Percentiles rank a stretch among this genome's conserved stretches.
phyloP scores from a whole-genome alignment of 2,329 filamentous ascomycete genomes.

The Niveomyces coronatus region DNA sequence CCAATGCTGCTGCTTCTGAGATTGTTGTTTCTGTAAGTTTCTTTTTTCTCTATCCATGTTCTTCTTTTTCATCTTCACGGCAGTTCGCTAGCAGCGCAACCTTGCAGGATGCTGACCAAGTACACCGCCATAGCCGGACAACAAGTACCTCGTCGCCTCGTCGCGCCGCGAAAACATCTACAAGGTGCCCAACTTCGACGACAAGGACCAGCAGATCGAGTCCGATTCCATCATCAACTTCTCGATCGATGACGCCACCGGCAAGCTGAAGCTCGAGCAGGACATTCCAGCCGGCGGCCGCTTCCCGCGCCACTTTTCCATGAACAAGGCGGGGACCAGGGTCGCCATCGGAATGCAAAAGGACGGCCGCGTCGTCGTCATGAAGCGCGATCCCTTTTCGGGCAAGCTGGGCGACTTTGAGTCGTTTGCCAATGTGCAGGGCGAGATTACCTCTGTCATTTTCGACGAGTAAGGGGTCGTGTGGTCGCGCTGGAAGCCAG shows the following conservation, averaged over 20 bases:
- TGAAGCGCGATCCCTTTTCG: constrained; percentile 46
- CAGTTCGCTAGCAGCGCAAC: too few relatives aligned
- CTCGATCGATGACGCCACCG: constrained; percentile 41
- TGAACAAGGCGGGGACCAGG: constrained; percentile 53
- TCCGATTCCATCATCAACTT: constrained; percentile 59
- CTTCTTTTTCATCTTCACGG: too few relatives aligned
- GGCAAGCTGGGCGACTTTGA: constrained; percentile 44
- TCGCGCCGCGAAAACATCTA: constrained; percentile 54
- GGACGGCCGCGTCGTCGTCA: constrained; percentile 49
- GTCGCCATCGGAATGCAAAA: constrained; percentile 57
- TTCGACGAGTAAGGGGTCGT: constrained; percentile 34
- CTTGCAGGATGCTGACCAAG: too few relatives aligned
- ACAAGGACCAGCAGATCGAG: constrained; percentile 29
- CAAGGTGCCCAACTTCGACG: constrained; percentile 33
- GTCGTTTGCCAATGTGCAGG: constrained; percentile 31
- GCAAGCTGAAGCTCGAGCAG: constrained; percentile 44
- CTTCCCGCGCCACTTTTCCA: constrained; percentile 55
- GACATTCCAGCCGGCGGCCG: constrained; percentile 53
- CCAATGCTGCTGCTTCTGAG: constrained; percentile 41
- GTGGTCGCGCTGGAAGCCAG: too few relatives aligned
- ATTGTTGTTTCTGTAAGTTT: constrained; percentile 44
- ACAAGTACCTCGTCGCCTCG: constrained; percentile 54
- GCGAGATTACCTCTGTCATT: constrained; percentile 35
- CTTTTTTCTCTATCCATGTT: too few relatives aligned
- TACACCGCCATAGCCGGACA: constrained; percentile 48